phyloP scores from a whole-genome alignment of 306 rosid genomes.

The Vigna hirtella region DNA sequence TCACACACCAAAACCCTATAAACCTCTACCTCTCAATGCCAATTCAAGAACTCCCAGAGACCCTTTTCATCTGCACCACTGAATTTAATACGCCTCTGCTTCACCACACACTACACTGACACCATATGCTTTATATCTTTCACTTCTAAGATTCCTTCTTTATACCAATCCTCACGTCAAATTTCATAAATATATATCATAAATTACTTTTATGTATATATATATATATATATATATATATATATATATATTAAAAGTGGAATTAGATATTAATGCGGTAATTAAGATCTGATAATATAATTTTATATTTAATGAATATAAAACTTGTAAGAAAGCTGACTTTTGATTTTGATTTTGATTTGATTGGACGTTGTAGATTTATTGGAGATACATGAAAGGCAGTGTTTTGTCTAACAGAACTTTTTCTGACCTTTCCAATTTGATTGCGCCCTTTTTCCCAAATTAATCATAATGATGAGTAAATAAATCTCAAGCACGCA shows the following conservation, averaged over 20 bases:
- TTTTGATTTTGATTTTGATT: slow-evolving; percentile 39
- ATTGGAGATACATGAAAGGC: slow-evolving; percentile 39
- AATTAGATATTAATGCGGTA: too few species aligned
- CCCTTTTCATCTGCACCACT: slow-evolving; percentile 24
- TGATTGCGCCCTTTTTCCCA: slow-evolving; percentile 1
- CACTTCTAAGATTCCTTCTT: slow-evolving; percentile 2
- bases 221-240: too few species aligned
- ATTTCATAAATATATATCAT: too few species aligned
- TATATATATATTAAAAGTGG: too few species aligned
- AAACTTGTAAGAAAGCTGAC: too few species aligned
- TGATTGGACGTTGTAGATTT: slow-evolving; percentile 51
- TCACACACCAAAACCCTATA: background rate
- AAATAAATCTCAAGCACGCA: background rate
- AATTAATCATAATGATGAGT: slow-evolving; percentile 31
- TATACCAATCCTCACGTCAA: background rate
- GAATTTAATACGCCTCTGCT: too few species aligned
- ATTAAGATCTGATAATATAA: too few species aligned
- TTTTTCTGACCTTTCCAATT: slow-evolving; percentile 5
- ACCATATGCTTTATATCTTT: slow-evolving; percentile 17
- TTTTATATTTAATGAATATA: too few species aligned
- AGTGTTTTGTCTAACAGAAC: slow-evolving; percentile 25
- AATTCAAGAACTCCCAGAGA: background rate
- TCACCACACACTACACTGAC: slow-evolving; percentile 33
- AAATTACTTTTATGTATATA: too few species aligned
- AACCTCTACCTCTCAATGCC: background rate